Conservation (phyloP, 2,329 filamentous ascomycete species). For the Dactylellina sp. region DNA sequence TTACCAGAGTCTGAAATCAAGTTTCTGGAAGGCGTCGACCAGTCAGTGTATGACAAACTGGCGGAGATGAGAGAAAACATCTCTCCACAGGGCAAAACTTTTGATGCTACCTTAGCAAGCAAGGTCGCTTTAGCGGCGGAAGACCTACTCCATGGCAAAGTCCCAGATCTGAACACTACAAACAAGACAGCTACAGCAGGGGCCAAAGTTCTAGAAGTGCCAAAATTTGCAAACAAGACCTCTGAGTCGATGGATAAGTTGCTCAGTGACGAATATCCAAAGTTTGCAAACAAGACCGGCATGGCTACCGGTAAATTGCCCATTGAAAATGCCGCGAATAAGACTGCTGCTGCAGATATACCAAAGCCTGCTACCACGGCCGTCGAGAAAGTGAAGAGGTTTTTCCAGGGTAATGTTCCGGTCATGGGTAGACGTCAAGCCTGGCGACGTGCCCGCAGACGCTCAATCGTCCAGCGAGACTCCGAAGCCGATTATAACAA, state of each 20-base stretch:
- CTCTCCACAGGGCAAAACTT: neutral
- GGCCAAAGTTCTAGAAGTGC: neutral
- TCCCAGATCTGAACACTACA: neutral
- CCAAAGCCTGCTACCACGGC: neutral
- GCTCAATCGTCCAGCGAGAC: slow-evolving; percentile 1
- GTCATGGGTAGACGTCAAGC: neutral
- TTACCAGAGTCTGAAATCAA: slow-evolving; percentile 7
- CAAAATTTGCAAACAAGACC: neutral
- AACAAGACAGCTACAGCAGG: neutral
- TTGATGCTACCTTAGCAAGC: neutral
- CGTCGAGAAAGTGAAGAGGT: neutral
- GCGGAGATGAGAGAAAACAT: slow-evolving; percentile 7
- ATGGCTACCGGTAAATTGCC: neutral
- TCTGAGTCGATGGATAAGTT: neutral
- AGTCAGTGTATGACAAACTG: slow-evolving; percentile 1
- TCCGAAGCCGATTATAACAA: slow-evolving; percentile 10
- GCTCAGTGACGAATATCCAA: neutral
- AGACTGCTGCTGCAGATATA: neutral
- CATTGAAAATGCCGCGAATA: neutral
- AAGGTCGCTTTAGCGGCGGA: neutral
- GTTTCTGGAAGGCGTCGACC: slow-evolving; percentile 7
- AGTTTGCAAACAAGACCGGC: neutral
- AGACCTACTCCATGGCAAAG: slow-evolving; percentile 1
- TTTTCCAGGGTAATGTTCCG: neutral
- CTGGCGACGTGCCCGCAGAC: neutral